Evolutionary conservation across 164 flowering plant genomes (phyloP).

Genomic region (Tetracentron sinense): DNA sequence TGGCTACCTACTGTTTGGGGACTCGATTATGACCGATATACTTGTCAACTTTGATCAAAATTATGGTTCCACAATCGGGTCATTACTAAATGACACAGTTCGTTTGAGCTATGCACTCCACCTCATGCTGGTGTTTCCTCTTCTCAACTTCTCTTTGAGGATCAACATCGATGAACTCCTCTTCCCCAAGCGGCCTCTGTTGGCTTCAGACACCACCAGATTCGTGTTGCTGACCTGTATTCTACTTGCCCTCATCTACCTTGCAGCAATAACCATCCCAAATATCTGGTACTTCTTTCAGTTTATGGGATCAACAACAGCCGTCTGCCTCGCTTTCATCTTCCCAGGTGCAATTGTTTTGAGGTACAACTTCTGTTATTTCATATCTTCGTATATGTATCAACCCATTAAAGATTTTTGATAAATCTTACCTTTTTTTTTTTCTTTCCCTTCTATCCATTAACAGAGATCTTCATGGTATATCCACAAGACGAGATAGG

Average conservation of each 20-base stretch:
- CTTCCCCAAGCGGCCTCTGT: slow-evolving; percentile 45
- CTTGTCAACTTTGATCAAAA: slow-evolving; percentile 67
- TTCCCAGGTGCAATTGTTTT: slow-evolving; percentile 83
- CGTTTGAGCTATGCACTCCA: slow-evolving; percentile 85
- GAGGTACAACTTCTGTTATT: slow-evolving; percentile 67
- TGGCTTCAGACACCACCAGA: slow-evolving; percentile 40
- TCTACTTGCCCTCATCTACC: slow-evolving; percentile 41
- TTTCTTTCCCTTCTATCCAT: neutral
- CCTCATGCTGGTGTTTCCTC: slow-evolving; percentile 80
- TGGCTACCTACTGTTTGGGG: slow-evolving; percentile 86
- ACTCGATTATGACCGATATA: slow-evolving; percentile 62
- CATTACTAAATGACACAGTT: slow-evolving; percentile 55
- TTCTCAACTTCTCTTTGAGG: slow-evolving; percentile 72
- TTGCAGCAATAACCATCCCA: slow-evolving; percentile 73
- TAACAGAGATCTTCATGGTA: slow-evolving; percentile 79
- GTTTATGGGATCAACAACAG: slow-evolving; percentile 77
- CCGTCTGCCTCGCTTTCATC: slow-evolving; percentile 69
- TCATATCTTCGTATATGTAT: too few species aligned
- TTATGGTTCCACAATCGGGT: slow-evolving; percentile 36
- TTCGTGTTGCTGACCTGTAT: slow-evolving; percentile 43
- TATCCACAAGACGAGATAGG: slow-evolving; percentile 63
- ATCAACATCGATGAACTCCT: slow-evolving; percentile 62
- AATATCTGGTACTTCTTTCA: slow-evolving; percentile 87
- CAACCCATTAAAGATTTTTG: too few species aligned
- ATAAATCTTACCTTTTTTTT: neutral